phyloP scores from a whole-genome alignment of 164 flowering plant species.

The Kingdonia uniflora region DNA sequence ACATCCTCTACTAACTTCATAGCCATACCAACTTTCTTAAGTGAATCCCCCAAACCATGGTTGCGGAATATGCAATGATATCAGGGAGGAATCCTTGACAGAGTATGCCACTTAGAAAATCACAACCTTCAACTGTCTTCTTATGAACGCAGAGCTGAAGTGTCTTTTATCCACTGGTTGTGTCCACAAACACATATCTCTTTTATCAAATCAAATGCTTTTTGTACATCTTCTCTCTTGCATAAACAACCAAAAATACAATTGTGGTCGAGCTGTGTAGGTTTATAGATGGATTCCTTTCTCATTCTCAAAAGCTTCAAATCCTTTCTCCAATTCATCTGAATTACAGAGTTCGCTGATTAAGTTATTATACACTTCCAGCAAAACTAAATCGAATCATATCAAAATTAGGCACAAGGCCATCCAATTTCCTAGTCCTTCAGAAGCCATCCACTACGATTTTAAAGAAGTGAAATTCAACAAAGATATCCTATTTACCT shows the following conservation, averaged over 20 bases:
- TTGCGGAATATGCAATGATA: too few relatives aligned
- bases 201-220: slow-evolving; percentile 41
- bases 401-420: slow-evolving; percentile 49
- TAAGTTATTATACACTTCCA: slow-evolving; percentile 43
- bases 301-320: slow-evolving; percentile 44
- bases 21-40: slow-evolving; percentile 42
- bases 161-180: slow-evolving; percentile 76
- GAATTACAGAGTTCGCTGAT: slow-evolving; percentile 48
- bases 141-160: slow-evolving; percentile 42
- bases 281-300: slow-evolving; percentile 45
- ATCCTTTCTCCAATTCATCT: slow-evolving; percentile 53
- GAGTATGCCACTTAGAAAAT: slow-evolving; percentile 48
- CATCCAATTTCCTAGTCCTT: slow-evolving; percentile 37
- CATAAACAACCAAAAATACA: too few relatives aligned
- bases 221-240: slow-evolving; percentile 40
- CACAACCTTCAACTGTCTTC: slow-evolving; percentile 44
- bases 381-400: slow-evolving; percentile 40
- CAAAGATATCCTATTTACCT: slow-evolving; percentile 13
- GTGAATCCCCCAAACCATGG: slow-evolving; percentile 48
- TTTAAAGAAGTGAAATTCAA: slow-evolving; percentile 38
- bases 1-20: slow-evolving; percentile 45
- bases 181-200: slow-evolving; percentile 60
- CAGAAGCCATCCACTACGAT: slow-evolving; percentile 63
- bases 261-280: slow-evolving; percentile 63
- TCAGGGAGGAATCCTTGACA: slow-evolving; percentile 50